These are phyloP conservation scores for Rickenella mellea DNA, from an alignment of 768 basidiomycete genomes.

Conservation along the genomic window DNA sequence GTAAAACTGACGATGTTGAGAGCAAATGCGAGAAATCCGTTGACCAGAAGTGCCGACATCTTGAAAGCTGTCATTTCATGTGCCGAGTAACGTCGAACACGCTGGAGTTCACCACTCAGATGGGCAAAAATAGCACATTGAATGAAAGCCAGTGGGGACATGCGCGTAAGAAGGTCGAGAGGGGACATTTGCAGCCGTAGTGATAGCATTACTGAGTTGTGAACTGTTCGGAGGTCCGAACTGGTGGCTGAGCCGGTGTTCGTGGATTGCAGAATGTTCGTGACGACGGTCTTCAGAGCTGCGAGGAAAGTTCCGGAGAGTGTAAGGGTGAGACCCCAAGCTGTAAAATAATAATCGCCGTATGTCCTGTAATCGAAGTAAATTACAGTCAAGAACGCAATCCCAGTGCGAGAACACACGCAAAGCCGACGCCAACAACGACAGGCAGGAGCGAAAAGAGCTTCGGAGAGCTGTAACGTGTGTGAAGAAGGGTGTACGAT, in stretches of 20 bases:
- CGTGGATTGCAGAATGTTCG: constrained; percentile 64
- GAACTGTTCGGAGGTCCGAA: constrained; percentile 10
- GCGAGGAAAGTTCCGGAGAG: constrained; percentile 87
- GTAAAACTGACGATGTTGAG: constrained; percentile 93
- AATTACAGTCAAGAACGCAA: not conserved
- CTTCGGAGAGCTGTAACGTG: constrained; percentile 50
- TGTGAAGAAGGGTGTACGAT: constrained; percentile 57
- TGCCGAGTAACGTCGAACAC: constrained; percentile 39
- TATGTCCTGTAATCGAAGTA: constrained; percentile 53
- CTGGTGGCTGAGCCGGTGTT: constrained; percentile 8
- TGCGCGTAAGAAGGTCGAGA: constrained; percentile 78
- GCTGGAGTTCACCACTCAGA: constrained; percentile 69
- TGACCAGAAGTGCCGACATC: constrained; percentile 51
- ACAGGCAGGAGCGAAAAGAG: constrained; percentile 75
- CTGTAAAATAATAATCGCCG: constrained; percentile 90
- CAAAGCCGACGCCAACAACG: constrained; percentile 82
- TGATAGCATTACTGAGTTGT: constrained; percentile 16
- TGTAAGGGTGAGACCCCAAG: constrained; percentile 77
- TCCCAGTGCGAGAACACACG: constrained; percentile 49
- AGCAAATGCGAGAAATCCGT: constrained; percentile 84
- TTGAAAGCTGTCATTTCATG: constrained; percentile 30
- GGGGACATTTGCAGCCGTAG: constrained; percentile 48
- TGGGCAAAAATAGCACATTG: constrained; percentile 77
- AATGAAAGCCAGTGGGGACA: constrained; percentile 86
- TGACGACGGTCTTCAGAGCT: constrained; percentile 87